Evolutionary conservation across 2,329 filamentous ascomycete species (phyloP).

Genomic region (Neocatenulostroma microsporum): DNA sequence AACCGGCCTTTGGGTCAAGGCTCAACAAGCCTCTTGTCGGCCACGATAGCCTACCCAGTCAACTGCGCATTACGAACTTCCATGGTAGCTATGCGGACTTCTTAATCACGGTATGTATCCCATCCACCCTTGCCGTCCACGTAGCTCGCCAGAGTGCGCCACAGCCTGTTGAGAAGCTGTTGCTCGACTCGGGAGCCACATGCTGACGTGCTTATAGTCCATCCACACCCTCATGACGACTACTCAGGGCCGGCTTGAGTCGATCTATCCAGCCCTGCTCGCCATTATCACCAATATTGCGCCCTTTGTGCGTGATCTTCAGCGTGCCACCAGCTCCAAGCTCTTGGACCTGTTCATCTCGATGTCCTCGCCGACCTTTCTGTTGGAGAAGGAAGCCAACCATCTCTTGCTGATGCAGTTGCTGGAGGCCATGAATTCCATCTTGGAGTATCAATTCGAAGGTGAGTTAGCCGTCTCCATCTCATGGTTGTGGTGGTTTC

Average conservation of each 20-base stretch:
- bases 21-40: slow-evolving; percentile 83
- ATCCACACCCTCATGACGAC: slow-evolving; percentile 87
- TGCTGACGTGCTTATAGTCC: slow-evolving; percentile 48
- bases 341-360: slow-evolving; percentile 80
- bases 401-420: slow-evolving; percentile 72
- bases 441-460: slow-evolving; percentile 68
- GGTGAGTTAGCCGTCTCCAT: slow-evolving; percentile 11
- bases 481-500: too few relatives aligned
- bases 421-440: slow-evolving; percentile 80
- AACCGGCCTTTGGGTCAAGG: slow-evolving; percentile 80
- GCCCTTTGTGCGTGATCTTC: slow-evolving; percentile 71
- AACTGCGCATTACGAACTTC: slow-evolving; percentile 76
- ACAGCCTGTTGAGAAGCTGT: too few relatives aligned
- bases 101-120: slow-evolving; percentile 66
- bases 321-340: slow-evolving; percentile 66
- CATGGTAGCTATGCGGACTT: slow-evolving; percentile 89
- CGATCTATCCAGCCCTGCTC: slow-evolving; percentile 84
- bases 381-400: slow-evolving; percentile 87
- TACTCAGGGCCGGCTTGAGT: slow-evolving; percentile 81
- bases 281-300: slow-evolving; percentile 92
- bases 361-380: slow-evolving; percentile 88
- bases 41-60: slow-evolving; percentile 76
- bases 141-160: too few relatives aligned
- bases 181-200: too few relatives aligned
- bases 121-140: too few relatives aligned